Evolutionary conservation across 2,329 filamentous ascomycete genomes (phyloP).

Genomic region (Diaporthe citriasiana): DNA sequence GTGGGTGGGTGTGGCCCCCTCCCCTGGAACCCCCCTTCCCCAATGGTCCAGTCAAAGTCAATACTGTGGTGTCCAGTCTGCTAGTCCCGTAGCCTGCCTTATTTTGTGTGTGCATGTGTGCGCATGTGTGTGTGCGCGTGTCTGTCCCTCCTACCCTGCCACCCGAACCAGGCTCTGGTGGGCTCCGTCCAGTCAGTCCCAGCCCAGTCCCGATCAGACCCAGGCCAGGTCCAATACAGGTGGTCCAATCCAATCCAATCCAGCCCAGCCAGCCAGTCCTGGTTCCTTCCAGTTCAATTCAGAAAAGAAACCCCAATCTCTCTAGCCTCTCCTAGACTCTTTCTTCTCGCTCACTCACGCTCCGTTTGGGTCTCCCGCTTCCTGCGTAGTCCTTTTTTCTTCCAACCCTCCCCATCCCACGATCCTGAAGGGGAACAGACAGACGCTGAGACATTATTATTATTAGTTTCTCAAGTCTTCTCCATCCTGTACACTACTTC

Average conservation of each 20-base stretch:
- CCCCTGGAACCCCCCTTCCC: neutral
- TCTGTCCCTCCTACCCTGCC: neutral
- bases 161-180: slow-evolving; percentile 17
- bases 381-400: slow-evolving; percentile 32
- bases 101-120: neutral
- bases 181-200: slow-evolving; percentile 14
- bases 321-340: slow-evolving; percentile 36
- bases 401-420: slow-evolving; percentile 8
- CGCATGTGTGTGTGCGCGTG: neutral
- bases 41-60: neutral
- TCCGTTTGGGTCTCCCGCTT: slow-evolving; percentile 25
- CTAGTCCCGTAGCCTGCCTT: slow-evolving; percentile 10
- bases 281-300: slow-evolving; percentile 24
- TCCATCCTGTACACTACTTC: slow-evolving; percentile 23
- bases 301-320: slow-evolving; percentile 37
- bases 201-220: slow-evolving; percentile 15
- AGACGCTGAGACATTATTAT: slow-evolving; percentile 31
- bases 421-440: slow-evolving; percentile 25
- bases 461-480: slow-evolving; percentile 34
- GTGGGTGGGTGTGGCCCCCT: neutral
- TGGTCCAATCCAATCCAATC: slow-evolving; percentile 4
- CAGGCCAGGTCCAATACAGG: neutral
- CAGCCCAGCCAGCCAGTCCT: slow-evolving; percentile 6
- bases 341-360: slow-evolving; percentile 33
- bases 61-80: neutral